These are phyloP conservation scores for Durusdinium trenchii DNA, from an alignment of 73 alveolate genomes.

Conservation along the genomic window DNA sequence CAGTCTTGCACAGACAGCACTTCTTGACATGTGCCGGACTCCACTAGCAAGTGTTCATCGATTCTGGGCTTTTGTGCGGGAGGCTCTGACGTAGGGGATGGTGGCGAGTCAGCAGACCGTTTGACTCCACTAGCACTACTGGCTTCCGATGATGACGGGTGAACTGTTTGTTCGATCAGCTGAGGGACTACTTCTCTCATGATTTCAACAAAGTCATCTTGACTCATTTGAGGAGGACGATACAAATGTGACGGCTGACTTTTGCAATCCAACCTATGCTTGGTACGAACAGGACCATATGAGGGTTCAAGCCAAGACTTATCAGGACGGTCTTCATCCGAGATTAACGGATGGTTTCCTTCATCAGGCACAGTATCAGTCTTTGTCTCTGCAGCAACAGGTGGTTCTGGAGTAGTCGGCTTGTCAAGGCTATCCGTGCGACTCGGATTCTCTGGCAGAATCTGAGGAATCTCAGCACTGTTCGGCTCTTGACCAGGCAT, in stretches of 20 bases:
- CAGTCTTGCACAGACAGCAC: not conserved
- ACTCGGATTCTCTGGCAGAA: not conserved
- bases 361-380: not conserved
- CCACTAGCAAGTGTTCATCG: too few species aligned
- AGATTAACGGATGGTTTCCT: too few species aligned
- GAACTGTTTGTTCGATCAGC: not conserved
- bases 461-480: too few species aligned
- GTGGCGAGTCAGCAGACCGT: not conserved
- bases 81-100: not conserved
- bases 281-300: too few species aligned
- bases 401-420: not conserved
- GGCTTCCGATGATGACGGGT: too few species aligned
- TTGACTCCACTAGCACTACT: not conserved
- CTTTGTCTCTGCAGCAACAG: not conserved
- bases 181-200: slow-evolving; percentile 40
- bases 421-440: not conserved
- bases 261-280: not conserved
- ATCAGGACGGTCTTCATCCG: not conserved
- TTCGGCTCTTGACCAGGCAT: not conserved
- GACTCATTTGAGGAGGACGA: not conserved
- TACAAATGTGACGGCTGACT: not conserved
- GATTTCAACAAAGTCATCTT: not conserved
- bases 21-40: too few species aligned
- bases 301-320: not conserved
- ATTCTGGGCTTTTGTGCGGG: not conserved